These are phyloP conservation scores for Zygosaccharomyces pseudobailii DNA, from an alignment of 1,139 yeast genomes.

Conservation along the genomic window DNA sequence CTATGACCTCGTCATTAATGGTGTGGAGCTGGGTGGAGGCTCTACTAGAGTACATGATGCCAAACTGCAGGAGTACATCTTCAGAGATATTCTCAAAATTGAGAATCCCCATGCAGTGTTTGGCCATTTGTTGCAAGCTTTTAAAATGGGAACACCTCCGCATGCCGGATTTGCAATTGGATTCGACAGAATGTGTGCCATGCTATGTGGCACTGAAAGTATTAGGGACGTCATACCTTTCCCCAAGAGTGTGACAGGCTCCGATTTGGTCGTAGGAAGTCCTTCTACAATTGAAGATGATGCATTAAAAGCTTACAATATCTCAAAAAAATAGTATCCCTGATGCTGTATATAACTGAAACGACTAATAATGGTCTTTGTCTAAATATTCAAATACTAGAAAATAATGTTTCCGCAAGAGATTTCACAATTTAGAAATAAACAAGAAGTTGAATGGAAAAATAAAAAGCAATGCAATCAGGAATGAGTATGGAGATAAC, in stretches of 20 bases:
- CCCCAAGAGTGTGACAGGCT: conserved; percentile 87
- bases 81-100: conserved; percentile 53
- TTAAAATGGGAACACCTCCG: conserved; percentile 93
- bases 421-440: too few relatives aligned
- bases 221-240: conserved; percentile 94
- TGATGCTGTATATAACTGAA: not conserved
- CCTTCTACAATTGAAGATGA: conserved; percentile 60
- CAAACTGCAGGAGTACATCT: conserved; percentile 63
- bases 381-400: too few relatives aligned
- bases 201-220: conserved; percentile 68
- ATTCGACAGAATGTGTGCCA: conserved; percentile 87
- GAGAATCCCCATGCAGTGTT: conserved; percentile 57
- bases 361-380: too few relatives aligned
- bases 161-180: conserved; percentile 98
- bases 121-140: conserved; percentile 80
- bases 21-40: conserved; percentile 97
- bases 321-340: conserved; percentile 22
- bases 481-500: too few relatives aligned
- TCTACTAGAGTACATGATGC: conserved; percentile 92
- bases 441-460: too few relatives aligned
- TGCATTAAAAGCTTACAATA: conserved; percentile 48
- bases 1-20: conserved; percentile 89
- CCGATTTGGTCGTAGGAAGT: conserved; percentile 81
- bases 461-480: too few relatives aligned
- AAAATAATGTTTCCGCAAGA: too few relatives aligned